Evolutionary conservation across 1,139 yeast species (phyloP).

Genomic region (Kurtzmaniella quercitrusa): DNA sequence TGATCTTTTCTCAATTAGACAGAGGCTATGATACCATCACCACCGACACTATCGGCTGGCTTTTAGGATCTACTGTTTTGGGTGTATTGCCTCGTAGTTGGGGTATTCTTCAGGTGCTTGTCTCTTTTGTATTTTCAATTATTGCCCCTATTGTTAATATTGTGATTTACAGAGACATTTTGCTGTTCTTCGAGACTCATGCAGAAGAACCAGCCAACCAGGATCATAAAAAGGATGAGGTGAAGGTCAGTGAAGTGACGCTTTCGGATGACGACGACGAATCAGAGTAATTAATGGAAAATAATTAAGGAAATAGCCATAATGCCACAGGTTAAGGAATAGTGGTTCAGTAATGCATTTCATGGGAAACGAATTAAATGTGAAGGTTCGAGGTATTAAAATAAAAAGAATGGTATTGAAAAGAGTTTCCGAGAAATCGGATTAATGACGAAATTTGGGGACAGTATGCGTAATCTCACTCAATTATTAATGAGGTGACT

Average conservation of each 20-base stretch:
- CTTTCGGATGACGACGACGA: not conserved
- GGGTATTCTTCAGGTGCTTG: conserved; percentile 49
- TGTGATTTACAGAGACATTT: conserved; percentile 54
- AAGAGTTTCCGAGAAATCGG: no score
- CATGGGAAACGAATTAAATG: no score
- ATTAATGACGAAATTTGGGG: no score
- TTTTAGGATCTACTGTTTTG: conserved; percentile 61
- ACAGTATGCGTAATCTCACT: no score
- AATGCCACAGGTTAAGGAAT: not conserved
- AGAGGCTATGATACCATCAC: conserved; percentile 71
- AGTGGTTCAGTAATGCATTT: not conserved
- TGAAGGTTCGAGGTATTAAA: no score
- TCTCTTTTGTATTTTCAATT: conserved; percentile 49
- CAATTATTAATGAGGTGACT: no score
- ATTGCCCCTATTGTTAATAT: conserved; percentile 62
- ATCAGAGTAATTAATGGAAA: not conserved
- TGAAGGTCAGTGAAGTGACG: conserved; percentile 1
- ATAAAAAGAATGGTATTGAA: no score
- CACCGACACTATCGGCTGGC: conserved; percentile 87
- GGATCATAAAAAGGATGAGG: conserved; percentile 4
- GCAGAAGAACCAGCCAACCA: conserved; percentile 7
- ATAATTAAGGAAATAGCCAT: not conserved
- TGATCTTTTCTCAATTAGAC: conserved; percentile 52
- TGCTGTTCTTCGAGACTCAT: conserved; percentile 32
- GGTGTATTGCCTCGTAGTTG: conserved; percentile 69